Evolutionary conservation across 2,329 filamentous ascomycete genomes (phyloP).

Genomic region (Septoria petroselini): DNA sequence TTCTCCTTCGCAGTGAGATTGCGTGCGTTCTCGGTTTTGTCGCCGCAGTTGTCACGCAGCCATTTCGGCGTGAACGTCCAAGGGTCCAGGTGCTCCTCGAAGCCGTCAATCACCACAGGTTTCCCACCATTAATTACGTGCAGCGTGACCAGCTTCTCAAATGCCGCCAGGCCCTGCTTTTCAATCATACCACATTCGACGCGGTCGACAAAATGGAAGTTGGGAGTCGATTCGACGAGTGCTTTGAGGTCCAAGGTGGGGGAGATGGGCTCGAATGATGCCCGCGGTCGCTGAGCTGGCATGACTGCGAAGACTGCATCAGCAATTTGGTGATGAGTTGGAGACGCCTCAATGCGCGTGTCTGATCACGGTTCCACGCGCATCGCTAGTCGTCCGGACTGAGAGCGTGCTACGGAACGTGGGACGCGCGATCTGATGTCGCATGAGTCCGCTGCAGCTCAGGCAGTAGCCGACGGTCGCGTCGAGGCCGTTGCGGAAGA

Average conservation of each 20-base stretch:
- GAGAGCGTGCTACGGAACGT: neutral
- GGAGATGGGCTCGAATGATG: slow-evolving; percentile 86
- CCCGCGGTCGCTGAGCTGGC: slow-evolving; percentile 75
- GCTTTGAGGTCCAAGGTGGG: slow-evolving; percentile 75
- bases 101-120: slow-evolving; percentile 87
- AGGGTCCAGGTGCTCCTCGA: slow-evolving; percentile 70
- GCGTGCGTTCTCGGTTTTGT: slow-evolving; percentile 79
- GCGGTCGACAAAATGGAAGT: slow-evolving; percentile 82
- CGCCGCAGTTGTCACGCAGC: slow-evolving; percentile 74
- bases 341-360: slow-evolving; percentile 4
- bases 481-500: slow-evolving; percentile 5
- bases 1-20: slow-evolving; percentile 71
- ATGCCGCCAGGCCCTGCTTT: slow-evolving; percentile 69
- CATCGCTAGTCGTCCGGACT: slow-evolving; percentile 13
- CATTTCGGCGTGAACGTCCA: slow-evolving; percentile 77
- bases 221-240: slow-evolving; percentile 73
- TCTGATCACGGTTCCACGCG: slow-evolving; percentile 14
- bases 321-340: neutral
- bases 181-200: slow-evolving; percentile 77
- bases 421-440: neutral
- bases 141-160: slow-evolving; percentile 79
- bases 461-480: neutral
- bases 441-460: slow-evolving; percentile 11
- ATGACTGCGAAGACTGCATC: slow-evolving; percentile 47
- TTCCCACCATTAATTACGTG: slow-evolving; percentile 83